phyloP scores from a whole-genome alignment of 306 rosid genomes.

The Quercus agrifolia region DNA sequence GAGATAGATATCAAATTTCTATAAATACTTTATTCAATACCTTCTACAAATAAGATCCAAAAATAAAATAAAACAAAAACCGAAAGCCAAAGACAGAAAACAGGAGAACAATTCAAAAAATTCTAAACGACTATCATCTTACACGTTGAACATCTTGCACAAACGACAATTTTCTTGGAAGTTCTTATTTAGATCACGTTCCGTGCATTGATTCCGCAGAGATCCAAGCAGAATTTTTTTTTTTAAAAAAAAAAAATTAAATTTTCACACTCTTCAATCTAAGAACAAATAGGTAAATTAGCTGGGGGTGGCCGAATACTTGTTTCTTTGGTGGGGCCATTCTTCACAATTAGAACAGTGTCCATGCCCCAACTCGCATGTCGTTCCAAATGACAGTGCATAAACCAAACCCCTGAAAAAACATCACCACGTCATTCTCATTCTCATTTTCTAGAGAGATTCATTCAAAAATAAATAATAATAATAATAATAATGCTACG shows the following conservation, averaged over 20 bases:
- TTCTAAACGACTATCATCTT: neutral
- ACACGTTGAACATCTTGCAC: neutral
- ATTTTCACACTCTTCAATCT: neutral
- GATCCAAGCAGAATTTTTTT: neutral
- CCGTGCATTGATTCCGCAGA: neutral
- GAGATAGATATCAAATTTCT: neutral
- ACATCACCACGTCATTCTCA: neutral
- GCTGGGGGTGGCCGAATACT: constrained; percentile 31
- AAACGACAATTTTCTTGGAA: neutral
- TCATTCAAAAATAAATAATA: neutral
- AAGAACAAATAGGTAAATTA: constrained; percentile 32
- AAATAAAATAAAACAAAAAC: neutral
- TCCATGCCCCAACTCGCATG: constrained; percentile 45
- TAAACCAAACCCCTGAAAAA: constrained; percentile 40
- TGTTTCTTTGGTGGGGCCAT: constrained; percentile 25
- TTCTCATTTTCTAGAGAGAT: neutral
- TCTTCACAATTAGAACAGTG: constrained; percentile 27
- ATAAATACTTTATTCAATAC: neutral
- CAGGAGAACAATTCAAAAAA: neutral
- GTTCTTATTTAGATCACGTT: neutral
- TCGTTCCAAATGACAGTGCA: constrained; percentile 42
- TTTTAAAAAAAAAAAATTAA: no score
- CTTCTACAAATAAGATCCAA: neutral
- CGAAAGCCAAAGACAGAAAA: neutral
- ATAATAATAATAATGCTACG: neutral